phyloP scores from a whole-genome alignment of 768 basidiomycete genomes.

The Boletus fagicola region DNA sequence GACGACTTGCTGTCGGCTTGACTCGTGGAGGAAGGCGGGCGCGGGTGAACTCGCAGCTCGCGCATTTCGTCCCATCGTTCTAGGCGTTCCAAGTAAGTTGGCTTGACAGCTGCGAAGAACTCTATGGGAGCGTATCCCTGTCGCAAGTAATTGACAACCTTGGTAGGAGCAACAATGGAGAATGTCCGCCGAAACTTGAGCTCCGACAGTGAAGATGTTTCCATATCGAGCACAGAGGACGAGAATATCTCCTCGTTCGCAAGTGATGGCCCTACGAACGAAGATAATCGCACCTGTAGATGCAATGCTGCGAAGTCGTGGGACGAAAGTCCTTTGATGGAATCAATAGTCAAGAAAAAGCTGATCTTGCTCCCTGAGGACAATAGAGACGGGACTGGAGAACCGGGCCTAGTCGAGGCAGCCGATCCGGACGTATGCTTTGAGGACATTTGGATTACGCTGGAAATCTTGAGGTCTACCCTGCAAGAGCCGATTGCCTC shows the following conservation, averaged over 20 bases:
- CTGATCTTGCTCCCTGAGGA: conserved; percentile 75
- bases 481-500: conserved; percentile 96
- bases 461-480: conserved; percentile 78
- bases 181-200: conserved; percentile 83
- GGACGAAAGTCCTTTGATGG: conserved; percentile 85
- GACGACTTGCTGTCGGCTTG: conserved; percentile 40
- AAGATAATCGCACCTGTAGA: conserved; percentile 83
- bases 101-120: conserved; percentile 80
- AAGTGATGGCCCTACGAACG: conserved; percentile 72
- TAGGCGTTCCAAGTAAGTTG: conserved; percentile 83
- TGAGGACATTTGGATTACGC: conserved; percentile 54
- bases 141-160: conserved; percentile 68
- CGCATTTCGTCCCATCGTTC: conserved; percentile 94
- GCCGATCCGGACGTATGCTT: conserved; percentile 61
- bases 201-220: conserved; percentile 66
- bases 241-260: conserved; percentile 79
- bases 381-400: conserved; percentile 67
- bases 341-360: conserved; percentile 84
- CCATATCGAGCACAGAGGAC: conserved; percentile 72
- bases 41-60: conserved; percentile 58
- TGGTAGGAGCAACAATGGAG: conserved; percentile 71
- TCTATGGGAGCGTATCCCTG: conserved; percentile 84
- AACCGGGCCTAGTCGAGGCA: conserved; percentile 69
- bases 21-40: conserved; percentile 31
- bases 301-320: conserved; percentile 86